Evolutionary conservation across 2,329 filamentous ascomycete genomes (phyloP), one percentile per base, ranked within the genome.

Genomic region (Pestalotiopsis sp.): DNA sequence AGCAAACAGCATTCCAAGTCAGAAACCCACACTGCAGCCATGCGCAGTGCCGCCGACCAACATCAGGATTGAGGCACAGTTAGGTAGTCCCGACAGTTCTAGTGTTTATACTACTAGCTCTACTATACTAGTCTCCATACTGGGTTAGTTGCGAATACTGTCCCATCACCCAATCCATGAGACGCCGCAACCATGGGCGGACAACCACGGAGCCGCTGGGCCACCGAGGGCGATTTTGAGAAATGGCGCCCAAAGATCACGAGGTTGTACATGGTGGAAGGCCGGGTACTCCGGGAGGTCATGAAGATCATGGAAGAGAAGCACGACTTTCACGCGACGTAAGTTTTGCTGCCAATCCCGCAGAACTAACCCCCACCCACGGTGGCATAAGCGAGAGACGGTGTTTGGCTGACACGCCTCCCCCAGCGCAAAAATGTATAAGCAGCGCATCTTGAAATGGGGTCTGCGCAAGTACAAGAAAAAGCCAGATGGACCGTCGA

Each of bases 211-310:
- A 25, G 52, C 58, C 66, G 45, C 25, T 68, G 66, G 66, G 66
- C 66, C 11, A 63, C 66, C 27, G 20, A 23, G 12, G 45, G 31
- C n/a, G 66, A 68, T 31, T 68, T 63, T 27, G 66, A 68, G 11
- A 52, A 58, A 38, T 68, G 57, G 41, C 66, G 66, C 4, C 31
- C 20, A 14, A 38, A 27, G 20, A 68, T 68, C 59, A 61, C 57
- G 38, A 62, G 57, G 14, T 59, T 68, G 17, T 68, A 68, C 49
- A 68, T 68, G 41, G 66, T 64, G n/a, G 66, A 68, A 17, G 31
- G 39, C 3, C 39, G 41, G n/a, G 59, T 23, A 1, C 39, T 68
- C 41, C 36, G 39, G 23, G 66, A 68, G 7, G 59, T 64, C 45
- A 56, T 63, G 31, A 23, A 57, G 17, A 64, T 68, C 11, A 68